Evolutionary conservation across 805 yeast species (phyloP).

Genomic region (Yamadazyma ubonensis): DNA sequence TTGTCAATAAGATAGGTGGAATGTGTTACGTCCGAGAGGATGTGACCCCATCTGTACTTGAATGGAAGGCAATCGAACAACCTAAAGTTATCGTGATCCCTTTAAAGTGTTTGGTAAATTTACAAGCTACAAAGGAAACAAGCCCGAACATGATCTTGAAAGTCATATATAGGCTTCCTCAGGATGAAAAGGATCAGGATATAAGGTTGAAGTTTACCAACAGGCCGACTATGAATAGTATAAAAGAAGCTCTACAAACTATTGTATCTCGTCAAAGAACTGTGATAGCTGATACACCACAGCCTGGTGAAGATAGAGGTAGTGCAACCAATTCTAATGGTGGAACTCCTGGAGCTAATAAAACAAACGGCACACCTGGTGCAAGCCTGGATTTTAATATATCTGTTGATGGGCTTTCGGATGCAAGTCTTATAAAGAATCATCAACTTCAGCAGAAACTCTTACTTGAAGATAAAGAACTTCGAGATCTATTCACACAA

Average conservation of each 20-base stretch:
- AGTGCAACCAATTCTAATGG: conserved; percentile 14
- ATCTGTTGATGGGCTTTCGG: conserved; percentile 27
- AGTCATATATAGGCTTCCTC: conserved; percentile 46
- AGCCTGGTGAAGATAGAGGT: conserved; percentile 8
- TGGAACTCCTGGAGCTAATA: conserved; percentile 15
- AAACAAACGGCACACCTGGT: conserved; percentile 5
- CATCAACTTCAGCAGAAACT: conserved; percentile 76
- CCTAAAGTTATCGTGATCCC: conserved; percentile 33
- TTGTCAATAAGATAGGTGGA: conserved; percentile 40
- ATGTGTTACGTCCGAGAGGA: conserved; percentile 43
- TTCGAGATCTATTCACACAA: conserved; percentile 79
- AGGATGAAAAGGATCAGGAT: conserved; percentile 26
- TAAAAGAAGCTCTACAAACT: conserved; percentile 65
- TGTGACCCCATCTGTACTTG: conserved; percentile 38
- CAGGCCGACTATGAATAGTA: conserved; percentile 72
- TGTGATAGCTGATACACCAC: conserved; percentile 41
- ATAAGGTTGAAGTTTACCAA: conserved; percentile 61
- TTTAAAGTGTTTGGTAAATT: conserved; percentile 34
- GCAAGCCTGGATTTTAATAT: conserved; percentile 18
- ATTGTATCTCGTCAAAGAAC: conserved; percentile 66
- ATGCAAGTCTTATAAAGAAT: conserved; percentile 60
- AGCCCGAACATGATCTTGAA: conserved; percentile 67
- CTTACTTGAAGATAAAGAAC: conserved; percentile 61
- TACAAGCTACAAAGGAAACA: conserved; percentile 70
- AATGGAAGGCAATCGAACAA: conserved; percentile 46